These are phyloP conservation scores for Auriscalpium orientale DNA, from an alignment of 768 basidiomycete genomes.

Conservation along the genomic window DNA sequence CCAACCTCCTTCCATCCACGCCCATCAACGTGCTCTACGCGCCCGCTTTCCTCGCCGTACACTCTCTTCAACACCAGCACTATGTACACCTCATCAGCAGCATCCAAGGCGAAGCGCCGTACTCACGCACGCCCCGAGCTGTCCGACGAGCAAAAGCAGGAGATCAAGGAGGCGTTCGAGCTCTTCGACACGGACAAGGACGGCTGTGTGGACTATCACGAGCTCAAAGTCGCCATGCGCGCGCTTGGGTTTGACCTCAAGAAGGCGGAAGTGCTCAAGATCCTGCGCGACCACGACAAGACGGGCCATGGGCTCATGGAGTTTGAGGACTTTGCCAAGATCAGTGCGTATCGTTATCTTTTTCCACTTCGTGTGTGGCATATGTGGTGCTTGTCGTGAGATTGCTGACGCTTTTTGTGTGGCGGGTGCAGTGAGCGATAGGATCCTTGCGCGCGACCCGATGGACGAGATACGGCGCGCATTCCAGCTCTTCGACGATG, in stretches of 20 bases:
- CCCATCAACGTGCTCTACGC: too few species aligned
- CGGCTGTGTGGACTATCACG: conserved; percentile 93
- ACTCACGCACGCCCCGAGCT: conserved; percentile 76
- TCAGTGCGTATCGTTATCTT: conserved; percentile 51
- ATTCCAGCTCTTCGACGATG: conserved; percentile 95
- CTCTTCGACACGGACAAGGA: conserved; percentile 99
- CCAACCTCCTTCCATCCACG: too few species aligned
- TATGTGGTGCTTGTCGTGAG: neutral
- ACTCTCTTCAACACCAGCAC: neutral
- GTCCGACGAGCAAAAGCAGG: conserved; percentile 84
- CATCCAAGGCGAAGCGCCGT: conserved; percentile 67
- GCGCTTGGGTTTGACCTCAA: conserved; percentile 97
- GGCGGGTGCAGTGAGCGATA: conserved; percentile 71
- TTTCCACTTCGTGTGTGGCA: neutral
- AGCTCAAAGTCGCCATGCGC: conserved; percentile 97
- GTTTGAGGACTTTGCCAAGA: conserved; percentile 89
- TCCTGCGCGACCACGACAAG: conserved; percentile 87
- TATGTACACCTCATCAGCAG: conserved; percentile 56
- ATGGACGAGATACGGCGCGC: conserved; percentile 94
- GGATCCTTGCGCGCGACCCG: conserved; percentile 89
- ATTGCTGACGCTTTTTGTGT: neutral
- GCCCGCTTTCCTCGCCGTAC: too few species aligned
- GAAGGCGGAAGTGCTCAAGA: conserved; percentile 95
- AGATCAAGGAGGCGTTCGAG: conserved; percentile 98
- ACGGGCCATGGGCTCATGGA: conserved; percentile 79